phyloP scores from a whole-genome alignment of 1,139 yeast genomes.

The Wickerhamomyces sp. region DNA sequence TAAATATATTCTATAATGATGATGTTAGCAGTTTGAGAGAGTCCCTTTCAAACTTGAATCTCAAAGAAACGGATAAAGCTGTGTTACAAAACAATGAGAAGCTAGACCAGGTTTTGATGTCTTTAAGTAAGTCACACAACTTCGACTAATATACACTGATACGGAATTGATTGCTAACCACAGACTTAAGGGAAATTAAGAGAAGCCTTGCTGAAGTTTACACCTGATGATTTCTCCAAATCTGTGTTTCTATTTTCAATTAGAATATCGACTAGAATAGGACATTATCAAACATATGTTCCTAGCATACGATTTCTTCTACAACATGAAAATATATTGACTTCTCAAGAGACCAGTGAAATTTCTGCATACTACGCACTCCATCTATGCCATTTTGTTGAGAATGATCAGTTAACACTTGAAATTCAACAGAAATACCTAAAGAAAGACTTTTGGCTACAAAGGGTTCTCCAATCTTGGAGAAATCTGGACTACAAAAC shows the following conservation, averaged over 20 bases:
- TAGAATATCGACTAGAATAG: conserved; percentile 41
- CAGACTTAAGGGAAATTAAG: conserved; percentile 38
- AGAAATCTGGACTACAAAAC: conserved; percentile 33
- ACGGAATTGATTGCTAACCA: not conserved
- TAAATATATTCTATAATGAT: not conserved
- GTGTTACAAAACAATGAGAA: conserved; percentile 4
- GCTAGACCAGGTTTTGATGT: conserved; percentile 28
- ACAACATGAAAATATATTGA: conserved; percentile 21
- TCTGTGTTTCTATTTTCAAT: conserved; percentile 49
- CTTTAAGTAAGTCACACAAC: conserved; percentile 21
- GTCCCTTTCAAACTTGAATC: not conserved
- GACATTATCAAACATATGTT: conserved; percentile 53
- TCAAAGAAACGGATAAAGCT: not conserved
- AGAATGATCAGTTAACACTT: conserved; percentile 35
- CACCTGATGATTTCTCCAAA: conserved; percentile 38
- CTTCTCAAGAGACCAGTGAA: conserved; percentile 35
- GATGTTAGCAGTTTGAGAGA: conserved; percentile 2
- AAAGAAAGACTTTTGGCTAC: conserved; percentile 24
- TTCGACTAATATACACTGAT: not conserved
- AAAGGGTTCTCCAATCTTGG: conserved; percentile 34
- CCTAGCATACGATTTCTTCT: conserved; percentile 47
- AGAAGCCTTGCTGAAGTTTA: conserved; percentile 44
- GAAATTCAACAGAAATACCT: conserved; percentile 31
- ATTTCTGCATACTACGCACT: conserved; percentile 37
- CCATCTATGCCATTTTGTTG: conserved; percentile 45